Evolutionary conservation across 2,329 filamentous ascomycete species (phyloP).

Genomic region (Cryphonectria japonica): DNA sequence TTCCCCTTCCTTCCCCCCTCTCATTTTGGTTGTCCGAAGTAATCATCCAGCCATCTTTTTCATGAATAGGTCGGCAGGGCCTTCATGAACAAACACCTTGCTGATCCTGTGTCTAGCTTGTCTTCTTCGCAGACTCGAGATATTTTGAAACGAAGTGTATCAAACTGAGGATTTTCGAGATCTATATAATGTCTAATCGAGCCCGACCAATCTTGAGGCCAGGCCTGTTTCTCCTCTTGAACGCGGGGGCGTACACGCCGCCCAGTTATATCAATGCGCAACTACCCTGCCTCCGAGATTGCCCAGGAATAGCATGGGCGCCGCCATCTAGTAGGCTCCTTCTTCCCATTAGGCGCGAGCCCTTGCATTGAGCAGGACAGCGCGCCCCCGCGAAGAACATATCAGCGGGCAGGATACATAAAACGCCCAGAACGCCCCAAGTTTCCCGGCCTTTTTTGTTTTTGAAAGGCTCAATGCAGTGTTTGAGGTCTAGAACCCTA

Average conservation of each 20-base stretch:
- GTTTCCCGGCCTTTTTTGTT: neutral
- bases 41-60: too few relatives aligned
- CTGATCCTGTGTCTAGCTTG: neutral
- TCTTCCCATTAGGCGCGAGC: neutral
- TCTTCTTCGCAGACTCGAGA: neutral
- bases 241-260: neutral
- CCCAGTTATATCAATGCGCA: neutral
- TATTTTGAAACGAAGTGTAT: neutral
- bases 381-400: neutral
- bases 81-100: too few relatives aligned
- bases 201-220: neutral
- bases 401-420: neutral
- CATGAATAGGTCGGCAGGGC: too few relatives aligned
- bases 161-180: neutral
- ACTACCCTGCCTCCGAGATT: neutral
- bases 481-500: constrained; percentile 12
- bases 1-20: neutral
- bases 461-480: constrained; percentile 11
- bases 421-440: constrained; percentile 17
- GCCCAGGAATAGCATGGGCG: neutral
- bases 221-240: neutral
- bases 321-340: neutral
- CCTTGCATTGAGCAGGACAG: neutral
- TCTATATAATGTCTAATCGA: neutral
- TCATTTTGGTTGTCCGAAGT: too few relatives aligned